Evolutionary conservation across 305 asterid species (phyloP).

Genomic region (Rubia tinctorum): DNA sequence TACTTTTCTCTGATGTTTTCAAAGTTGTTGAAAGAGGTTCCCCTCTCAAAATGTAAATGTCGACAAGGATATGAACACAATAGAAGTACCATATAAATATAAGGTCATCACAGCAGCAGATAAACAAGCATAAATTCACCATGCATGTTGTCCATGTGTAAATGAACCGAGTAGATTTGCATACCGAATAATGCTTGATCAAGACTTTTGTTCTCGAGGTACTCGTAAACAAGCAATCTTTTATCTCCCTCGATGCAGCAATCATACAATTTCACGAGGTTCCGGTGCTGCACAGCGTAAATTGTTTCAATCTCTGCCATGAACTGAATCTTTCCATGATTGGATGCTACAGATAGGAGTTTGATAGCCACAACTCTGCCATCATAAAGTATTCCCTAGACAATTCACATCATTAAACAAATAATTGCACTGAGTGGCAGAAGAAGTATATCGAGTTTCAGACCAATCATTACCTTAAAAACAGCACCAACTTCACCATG

Average conservation of each 20-base stretch:
- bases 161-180: not conserved
- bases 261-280: slow-evolving; percentile 76
- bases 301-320: slow-evolving; percentile 75
- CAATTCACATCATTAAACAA: not conserved
- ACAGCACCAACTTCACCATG: slow-evolving; percentile 94
- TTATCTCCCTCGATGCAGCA: slow-evolving; percentile 78
- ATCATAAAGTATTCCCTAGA: slow-evolving; percentile 63
- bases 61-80: too few relatives aligned
- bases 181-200: slow-evolving; percentile 70
- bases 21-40: not conserved
- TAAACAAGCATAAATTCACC: not conserved
- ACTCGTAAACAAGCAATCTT: slow-evolving; percentile 71
- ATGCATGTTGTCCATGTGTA: not conserved
- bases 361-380: slow-evolving; percentile 66
- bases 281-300: slow-evolving; percentile 76
- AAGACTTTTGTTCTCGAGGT: slow-evolving; percentile 71
- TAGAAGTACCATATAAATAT: too few relatives aligned
- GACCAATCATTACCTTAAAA: slow-evolving; percentile 64
- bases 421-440: not conserved
- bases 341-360: slow-evolving; percentile 62
- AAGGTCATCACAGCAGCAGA: too few relatives aligned
- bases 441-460: not conserved
- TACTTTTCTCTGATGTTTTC: not conserved
- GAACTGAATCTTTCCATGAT: slow-evolving; percentile 72
- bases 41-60: not conserved